phyloP scores from a whole-genome alignment of 2,329 filamentous ascomycete genomes.

The Nannizzia gypsea region DNA sequence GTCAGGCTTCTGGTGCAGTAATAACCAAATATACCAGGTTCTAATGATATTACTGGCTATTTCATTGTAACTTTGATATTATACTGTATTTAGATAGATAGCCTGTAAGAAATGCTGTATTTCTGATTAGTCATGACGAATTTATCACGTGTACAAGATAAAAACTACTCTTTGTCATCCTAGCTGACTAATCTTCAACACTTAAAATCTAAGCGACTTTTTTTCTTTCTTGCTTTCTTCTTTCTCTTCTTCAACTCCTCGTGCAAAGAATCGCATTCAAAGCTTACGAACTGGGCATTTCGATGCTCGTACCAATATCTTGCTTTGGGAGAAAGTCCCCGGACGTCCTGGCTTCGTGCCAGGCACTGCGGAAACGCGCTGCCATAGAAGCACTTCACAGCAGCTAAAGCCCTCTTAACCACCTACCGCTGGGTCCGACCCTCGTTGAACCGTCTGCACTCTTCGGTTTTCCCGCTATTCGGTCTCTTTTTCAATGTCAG shows the following conservation, averaged over 20 bases:
- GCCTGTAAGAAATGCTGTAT: no score
- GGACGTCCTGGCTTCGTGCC: slow-evolving; percentile 57
- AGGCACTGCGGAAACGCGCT: slow-evolving; percentile 88
- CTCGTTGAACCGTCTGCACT: slow-evolving; percentile 42
- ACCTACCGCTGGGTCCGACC: slow-evolving; percentile 33
- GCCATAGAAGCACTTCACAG: slow-evolving; percentile 90
- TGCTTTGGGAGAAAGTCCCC: slow-evolving; percentile 99
- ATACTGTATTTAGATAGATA: background rate
- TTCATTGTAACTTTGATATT: no score
- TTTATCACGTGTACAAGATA: background rate
- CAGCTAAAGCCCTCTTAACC: slow-evolving; percentile 64
- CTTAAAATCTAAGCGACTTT: slow-evolving; percentile 6
- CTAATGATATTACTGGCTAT: no score
- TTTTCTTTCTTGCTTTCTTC: slow-evolving; percentile 18
- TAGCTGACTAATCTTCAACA: slow-evolving; percentile 12
- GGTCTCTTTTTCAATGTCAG: slow-evolving; percentile 24
- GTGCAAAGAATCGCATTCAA: slow-evolving; percentile 99
- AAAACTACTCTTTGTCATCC: background rate
- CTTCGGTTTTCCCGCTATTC: slow-evolving; percentile 20
- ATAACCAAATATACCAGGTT: no score
- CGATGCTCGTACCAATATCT: slow-evolving; percentile 22
- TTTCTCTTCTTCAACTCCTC: slow-evolving; percentile 59
- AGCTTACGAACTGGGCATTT: slow-evolving; percentile 69
- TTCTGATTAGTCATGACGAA: background rate
- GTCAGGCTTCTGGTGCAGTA: no score